phyloP scores from a whole-genome alignment of 2,329 filamentous ascomycete species.

The Dothideomycetes sp. region DNA sequence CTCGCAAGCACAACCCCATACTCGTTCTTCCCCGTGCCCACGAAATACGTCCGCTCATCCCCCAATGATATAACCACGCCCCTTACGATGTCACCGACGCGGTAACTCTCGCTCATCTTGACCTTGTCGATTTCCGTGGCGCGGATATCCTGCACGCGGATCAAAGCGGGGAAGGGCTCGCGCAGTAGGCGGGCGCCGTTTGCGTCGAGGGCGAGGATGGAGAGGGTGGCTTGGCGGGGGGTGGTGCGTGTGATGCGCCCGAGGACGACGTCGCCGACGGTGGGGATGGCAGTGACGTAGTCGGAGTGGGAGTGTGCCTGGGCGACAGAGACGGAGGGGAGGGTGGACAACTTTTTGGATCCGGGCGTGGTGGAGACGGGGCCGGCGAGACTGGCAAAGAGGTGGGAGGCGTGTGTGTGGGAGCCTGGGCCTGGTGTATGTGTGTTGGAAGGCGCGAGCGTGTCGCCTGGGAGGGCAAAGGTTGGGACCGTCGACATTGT shows the following conservation, averaged over 20 bases:
- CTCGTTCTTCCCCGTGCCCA: conserved; percentile 85
- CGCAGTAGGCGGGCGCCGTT: conserved; percentile 14
- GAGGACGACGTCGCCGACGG: conserved; percentile 70
- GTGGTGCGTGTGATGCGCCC: conserved; percentile 78
- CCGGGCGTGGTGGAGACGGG: too few relatives aligned
- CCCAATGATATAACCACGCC: conserved; percentile 76
- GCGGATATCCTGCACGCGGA: conserved; percentile 65
- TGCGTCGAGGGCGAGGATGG: conserved; percentile 72
- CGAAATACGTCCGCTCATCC: conserved; percentile 89
- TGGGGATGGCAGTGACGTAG: conserved; percentile 61
- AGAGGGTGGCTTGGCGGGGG: conserved; percentile 72
- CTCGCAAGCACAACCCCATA: conserved; percentile 87
- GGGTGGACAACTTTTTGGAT: conserved; percentile 48
- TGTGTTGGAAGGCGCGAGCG: conserved; percentile 56
- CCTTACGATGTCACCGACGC: conserved; percentile 83
- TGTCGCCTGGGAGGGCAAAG: conserved; percentile 69
- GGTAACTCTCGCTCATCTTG: conserved; percentile 79
- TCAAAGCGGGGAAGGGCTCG: conserved; percentile 21
- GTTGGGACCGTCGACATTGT: conserved; percentile 3
- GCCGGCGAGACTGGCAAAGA: conserved; percentile 77
- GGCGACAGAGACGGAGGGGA: conserved; percentile 26
- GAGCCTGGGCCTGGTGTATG: conserved; percentile 72
- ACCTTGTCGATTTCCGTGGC: conserved; percentile 95
- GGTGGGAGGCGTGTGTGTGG: conserved; percentile 62
- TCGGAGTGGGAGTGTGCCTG: conserved; percentile 13